Evolutionary conservation across 2,329 filamentous ascomycete species (phyloP).

Genomic region (Grosmannia clavigera): DNA sequence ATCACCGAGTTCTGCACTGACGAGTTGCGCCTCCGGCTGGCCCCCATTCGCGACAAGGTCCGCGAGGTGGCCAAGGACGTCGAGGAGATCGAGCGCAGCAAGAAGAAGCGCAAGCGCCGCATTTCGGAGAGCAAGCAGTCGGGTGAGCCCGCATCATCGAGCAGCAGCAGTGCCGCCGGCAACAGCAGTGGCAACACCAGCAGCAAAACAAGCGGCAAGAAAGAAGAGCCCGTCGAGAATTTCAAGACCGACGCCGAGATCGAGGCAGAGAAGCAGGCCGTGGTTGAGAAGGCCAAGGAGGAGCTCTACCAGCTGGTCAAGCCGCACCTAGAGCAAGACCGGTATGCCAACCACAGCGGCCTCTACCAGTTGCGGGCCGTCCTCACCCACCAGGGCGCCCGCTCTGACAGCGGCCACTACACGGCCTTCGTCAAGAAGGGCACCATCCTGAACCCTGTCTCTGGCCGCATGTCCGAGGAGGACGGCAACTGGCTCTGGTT

Average conservation of each 20-base stretch:
- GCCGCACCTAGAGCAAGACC: constrained; percentile 60
- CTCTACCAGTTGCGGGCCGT: constrained; percentile 90
- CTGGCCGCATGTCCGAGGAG: constrained; percentile 66
- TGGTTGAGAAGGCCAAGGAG: constrained; percentile 71
- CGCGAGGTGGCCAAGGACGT: constrained; percentile 92
- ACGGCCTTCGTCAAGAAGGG: constrained; percentile 96
- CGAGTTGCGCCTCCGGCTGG: constrained; percentile 65
- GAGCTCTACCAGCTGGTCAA: constrained; percentile 72
- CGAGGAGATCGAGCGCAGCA: constrained; percentile 78
- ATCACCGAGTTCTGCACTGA: constrained; percentile 93
- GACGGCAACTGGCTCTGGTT: constrained; percentile 99
- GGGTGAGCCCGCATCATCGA: constrained; percentile 12
- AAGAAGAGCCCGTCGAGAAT: constrained; percentile 41
- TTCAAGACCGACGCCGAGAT: constrained; percentile 93
- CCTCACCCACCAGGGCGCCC: constrained; percentile 91
- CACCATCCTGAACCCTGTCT: constrained; percentile 56
- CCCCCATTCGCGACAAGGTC: constrained; percentile 93
- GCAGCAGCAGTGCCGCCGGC: constrained; percentile 19
- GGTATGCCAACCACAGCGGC: constrained; percentile 82
- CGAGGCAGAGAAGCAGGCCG: constrained; percentile 69
- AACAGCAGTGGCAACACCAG: constrained; percentile 24
- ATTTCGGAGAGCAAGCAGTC: constrained; percentile 21
- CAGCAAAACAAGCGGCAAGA: constrained; percentile 26
- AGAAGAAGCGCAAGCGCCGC: constrained; percentile 75
- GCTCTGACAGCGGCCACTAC: constrained; percentile 95